Evolutionary conservation across 257 asterid genomes (phyloP).

Genomic region (Cordia subcordata): DNA sequence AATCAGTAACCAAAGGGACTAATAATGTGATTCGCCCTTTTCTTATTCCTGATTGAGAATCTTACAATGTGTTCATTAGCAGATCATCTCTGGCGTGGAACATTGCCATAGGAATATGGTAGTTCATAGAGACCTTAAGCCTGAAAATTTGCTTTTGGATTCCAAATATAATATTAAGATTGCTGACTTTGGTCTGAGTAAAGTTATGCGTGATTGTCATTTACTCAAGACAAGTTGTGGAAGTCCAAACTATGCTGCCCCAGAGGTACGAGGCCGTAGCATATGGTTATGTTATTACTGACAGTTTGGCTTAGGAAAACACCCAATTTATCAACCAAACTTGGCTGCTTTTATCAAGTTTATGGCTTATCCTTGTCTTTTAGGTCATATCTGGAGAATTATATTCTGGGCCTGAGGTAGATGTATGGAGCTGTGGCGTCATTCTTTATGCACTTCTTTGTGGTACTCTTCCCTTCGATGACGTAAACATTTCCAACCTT

Average conservation of each 20-base stretch:
- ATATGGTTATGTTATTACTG: background rate
- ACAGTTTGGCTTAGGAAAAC: background rate
- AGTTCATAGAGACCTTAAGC: constrained; percentile 74
- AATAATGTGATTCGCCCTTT: background rate
- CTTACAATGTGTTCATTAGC: constrained; percentile 11
- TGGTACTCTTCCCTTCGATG: constrained; percentile 70
- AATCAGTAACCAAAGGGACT: no score
- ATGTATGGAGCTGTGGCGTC: constrained; percentile 76
- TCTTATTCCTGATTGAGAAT: background rate
- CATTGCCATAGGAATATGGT: constrained; percentile 52
- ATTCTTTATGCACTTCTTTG: constrained; percentile 67
- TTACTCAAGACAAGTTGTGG: constrained; percentile 66
- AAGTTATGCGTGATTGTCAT: constrained; percentile 56
- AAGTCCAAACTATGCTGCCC: constrained; percentile 73
- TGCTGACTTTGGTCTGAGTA: constrained; percentile 62
- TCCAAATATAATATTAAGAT: constrained; percentile 47
- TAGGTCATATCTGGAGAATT: constrained; percentile 43
- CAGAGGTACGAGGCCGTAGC: constrained; percentile 41
- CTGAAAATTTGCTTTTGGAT: constrained; percentile 62
- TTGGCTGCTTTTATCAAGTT: background rate
- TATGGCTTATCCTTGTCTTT: background rate
- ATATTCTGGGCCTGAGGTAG: constrained; percentile 83
- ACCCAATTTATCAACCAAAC: background rate
- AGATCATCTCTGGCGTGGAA: constrained; percentile 64
- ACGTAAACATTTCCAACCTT: constrained; percentile 38